Evolutionary conservation across 352 stramenopile species (phyloP), one percentile per base, ranked within the genome.

Genomic region (Phytophthora podocarpi): DNA sequence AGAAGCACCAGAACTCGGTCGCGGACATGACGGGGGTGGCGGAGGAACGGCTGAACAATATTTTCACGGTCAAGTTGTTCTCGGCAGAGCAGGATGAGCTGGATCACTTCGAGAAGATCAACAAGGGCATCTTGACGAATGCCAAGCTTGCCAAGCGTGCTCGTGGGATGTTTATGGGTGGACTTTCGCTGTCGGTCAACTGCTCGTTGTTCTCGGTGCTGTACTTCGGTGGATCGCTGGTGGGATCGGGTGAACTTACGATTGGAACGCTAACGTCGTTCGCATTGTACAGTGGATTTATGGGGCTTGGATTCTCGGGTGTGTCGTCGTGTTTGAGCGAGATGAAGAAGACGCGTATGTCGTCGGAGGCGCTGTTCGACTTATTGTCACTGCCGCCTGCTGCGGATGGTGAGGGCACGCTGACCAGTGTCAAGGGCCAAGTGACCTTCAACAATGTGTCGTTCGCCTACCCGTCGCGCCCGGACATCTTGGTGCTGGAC

Each of bases 211-310:
- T 95, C 57, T 92, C 87, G 23, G 90, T 97, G 34, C 71, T 97
- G 16, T 97, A 94, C 68, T 91, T 97, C 52, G 91, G 91, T 20
- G 90, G 90, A 37, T 96, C 83, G 30, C 67, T 97, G 13, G 85
- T 97, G 30, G 83, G 81, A 12, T 79, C 71, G 13, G 90, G 88
- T 26, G 90, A 93, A 48, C 79, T 97, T 48, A 97, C 89, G 43
- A 94, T 96, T 49, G 91, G 91, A 11, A 88, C 87, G 46, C 79
- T 97, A 31, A 96, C 89, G 35, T 96, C 89, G 3, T 97, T 97
- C 51, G 85, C 91, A 21, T 59, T 97, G 3, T 97, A 97, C 82
- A 96, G 80, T 41, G 88, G 88, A 15, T 95, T 97, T 51, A 95
- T 97, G 77, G 88, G 85, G 23, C 76, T 97, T 10, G 90, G 89